A percentile compares a stretch with the other conserved stretches of the same genome.
These are phyloP conservation scores for Jimgerdemannia flammicorona DNA, from an alignment of 192 early-diverging fungal species.

Conservation along the genomic window DNA sequence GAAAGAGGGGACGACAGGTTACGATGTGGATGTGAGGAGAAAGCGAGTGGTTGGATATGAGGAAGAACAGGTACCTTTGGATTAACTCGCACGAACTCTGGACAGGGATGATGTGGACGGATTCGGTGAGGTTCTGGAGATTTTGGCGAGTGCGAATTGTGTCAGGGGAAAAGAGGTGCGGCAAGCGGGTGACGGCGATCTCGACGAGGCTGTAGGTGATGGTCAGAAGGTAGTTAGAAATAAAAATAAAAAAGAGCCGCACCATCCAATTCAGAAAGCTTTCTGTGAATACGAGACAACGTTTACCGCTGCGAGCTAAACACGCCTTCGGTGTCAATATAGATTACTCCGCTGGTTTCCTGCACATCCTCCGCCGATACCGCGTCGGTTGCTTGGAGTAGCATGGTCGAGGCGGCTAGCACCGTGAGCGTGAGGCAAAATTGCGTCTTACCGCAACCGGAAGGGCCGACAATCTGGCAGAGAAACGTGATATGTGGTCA, in stretches of 20 bases:
- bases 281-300: no score
- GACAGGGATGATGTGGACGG: not conserved
- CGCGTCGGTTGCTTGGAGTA: not conserved
- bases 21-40: not conserved
- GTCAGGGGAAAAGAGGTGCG: not conserved
- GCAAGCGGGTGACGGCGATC: not conserved
- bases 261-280: no score
- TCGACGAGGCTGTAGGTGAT: not conserved
- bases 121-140: not conserved
- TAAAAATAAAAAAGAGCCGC: not conserved
- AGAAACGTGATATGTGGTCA: not conserved
- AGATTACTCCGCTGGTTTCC: not conserved
- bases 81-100: not conserved
- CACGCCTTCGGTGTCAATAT: constrained; percentile 7
- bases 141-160: not conserved
- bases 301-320: constrained; percentile 3
- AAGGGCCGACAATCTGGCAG: constrained; percentile 3
- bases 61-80: not conserved
- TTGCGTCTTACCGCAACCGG: constrained; percentile 5
- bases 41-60: not conserved
- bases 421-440: constrained; percentile 4
- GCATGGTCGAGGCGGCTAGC: not conserved
- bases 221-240: not conserved
- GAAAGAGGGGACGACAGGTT: not conserved
- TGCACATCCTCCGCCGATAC: not conserved